Conservation (phyloP, 2,329 filamentous ascomycete species). For the Calonectria ilicicola region DNA sequence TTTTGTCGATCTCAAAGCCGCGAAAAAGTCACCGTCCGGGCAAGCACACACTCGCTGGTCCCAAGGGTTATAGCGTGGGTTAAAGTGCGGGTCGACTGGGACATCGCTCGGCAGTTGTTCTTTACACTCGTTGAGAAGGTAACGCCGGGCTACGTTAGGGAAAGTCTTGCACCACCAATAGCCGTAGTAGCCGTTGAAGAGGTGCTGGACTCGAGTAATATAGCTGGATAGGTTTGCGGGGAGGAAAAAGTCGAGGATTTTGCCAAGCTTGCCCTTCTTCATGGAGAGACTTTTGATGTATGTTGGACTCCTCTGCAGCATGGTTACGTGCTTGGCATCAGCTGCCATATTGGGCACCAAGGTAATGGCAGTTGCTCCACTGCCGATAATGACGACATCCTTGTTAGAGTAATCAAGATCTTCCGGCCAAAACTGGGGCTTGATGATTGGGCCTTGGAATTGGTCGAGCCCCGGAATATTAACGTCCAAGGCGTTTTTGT, state of each 20-base stretch:
- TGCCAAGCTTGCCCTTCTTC: not conserved
- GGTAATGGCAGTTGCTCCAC: conserved; percentile 76
- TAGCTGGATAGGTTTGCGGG: not conserved
- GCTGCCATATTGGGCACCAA: conserved; percentile 71
- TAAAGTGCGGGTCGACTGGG: conserved; percentile 63
- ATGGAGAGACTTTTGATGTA: conserved; percentile 57
- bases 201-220: not conserved
- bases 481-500: conserved; percentile 65
- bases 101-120: conserved; percentile 60
- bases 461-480: conserved; percentile 54
- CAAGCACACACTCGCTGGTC: conserved; percentile 75
- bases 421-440: conserved; percentile 80
- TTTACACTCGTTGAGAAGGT: not conserved
- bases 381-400: conserved; percentile 73
- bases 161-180: not conserved
- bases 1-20: conserved; percentile 43
- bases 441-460: conserved; percentile 60
- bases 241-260: not conserved
- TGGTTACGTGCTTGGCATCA: conserved; percentile 71
- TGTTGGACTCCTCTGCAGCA: conserved; percentile 75
- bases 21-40: conserved; percentile 58
- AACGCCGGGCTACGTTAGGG: not conserved
- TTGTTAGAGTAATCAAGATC: conserved; percentile 73
- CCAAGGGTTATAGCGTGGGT: conserved; percentile 68
- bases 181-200: not conserved